Evolutionary conservation across 2,329 filamentous ascomycete species (phyloP), one percentile per base, ranked within the genome.

Genomic region (Ascochyta koolunga): DNA sequence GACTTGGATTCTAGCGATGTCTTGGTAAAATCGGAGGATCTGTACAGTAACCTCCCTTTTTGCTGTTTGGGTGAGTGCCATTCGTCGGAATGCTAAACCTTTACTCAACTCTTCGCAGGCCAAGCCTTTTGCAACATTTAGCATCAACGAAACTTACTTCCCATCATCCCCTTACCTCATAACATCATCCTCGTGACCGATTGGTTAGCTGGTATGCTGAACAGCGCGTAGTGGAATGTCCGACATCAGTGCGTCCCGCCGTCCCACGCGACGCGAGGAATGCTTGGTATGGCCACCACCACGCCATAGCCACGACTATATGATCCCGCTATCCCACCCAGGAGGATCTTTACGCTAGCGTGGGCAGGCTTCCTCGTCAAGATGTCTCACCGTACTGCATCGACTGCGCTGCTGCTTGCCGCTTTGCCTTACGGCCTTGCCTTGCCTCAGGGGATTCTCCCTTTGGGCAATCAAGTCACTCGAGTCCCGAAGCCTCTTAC

Each of bases 371-470:
- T 55, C 41, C 31, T 49, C 18, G 46, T 38, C 51, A 58, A 36
- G 11, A 64, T 64, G 61, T 56, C 59, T 55, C 56, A 50, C 47
- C 44, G 55, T 31, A 43, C 51, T 15, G 52, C 54, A 48, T 59
- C 58, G 11, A 48, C 54, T 3, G 55, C 48, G 54, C 60, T 64
- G 45, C 59, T 64, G 5, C 44, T 64, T 37, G 41, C 58, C 35
- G 61, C 60, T 35, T 56, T 62, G 33, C 60, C 60, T 18, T 46
- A 59, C 21, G 50, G 47, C 19, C 31, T 55, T 25, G 54, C 58
- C 16, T 35, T 59, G 5, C 58, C 58, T 25, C 58, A 61, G 32
- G 29, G 27, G 11, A 9, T 59, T 32, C 52, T 38, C n/a, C n/a
- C n/a, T 19, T 37, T 40, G 19, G 27, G 42, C 9, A 44, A 16